A percentile compares a stretch with the other conserved stretches of the same genome.
Evolutionary conservation across 2,329 filamentous ascomycete species (phyloP).

Genomic region (Stenocarpella maydis): DNA sequence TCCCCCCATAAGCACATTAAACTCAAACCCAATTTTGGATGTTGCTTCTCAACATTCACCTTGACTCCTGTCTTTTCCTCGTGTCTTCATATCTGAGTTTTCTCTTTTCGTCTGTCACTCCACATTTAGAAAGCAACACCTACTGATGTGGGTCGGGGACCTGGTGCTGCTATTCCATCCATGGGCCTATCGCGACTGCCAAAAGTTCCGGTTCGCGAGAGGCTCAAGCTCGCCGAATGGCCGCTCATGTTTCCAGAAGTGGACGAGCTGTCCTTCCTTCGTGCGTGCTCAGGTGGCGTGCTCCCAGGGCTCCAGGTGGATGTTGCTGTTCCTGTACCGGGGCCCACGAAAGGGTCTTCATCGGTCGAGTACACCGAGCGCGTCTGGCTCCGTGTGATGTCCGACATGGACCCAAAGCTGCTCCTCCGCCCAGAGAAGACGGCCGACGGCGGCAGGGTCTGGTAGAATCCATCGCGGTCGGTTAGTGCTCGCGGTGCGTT

Average conservation of each 20-base stretch:
- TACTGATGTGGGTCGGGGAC: conserved; percentile 51
- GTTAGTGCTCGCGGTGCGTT: conserved; percentile 63
- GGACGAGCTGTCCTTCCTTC: conserved; percentile 50
- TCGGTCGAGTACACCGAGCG: conserved; percentile 60
- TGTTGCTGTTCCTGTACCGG: conserved; percentile 39
- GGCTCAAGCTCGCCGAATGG: conserved; percentile 25
- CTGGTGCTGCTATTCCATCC: conserved; percentile 31
- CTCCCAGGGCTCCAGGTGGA: conserved; percentile 58
- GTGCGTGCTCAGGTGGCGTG: conserved; percentile 45
- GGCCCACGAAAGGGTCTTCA: conserved; percentile 41
- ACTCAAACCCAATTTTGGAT: conserved; percentile 24
- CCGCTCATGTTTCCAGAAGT: conserved; percentile 42
- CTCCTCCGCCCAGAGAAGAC: conserved; percentile 41
- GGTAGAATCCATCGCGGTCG: conserved; percentile 64
- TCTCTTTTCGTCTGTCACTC: not conserved
- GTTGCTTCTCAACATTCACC: not conserved
- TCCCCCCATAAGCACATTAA: not conserved
- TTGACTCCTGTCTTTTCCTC: not conserved
- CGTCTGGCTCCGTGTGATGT: conserved; percentile 41
- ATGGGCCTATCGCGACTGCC: conserved; percentile 29
- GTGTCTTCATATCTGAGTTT: not conserved
- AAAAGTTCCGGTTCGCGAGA: conserved; percentile 30
- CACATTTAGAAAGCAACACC: conserved; percentile 54
- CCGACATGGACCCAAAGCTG: conserved; percentile 56
- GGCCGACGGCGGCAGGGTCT: conserved; percentile 55